Evolutionary conservation across 163 green algal genomes (phyloP).

Genomic region (Botryococcus braunii): DNA sequence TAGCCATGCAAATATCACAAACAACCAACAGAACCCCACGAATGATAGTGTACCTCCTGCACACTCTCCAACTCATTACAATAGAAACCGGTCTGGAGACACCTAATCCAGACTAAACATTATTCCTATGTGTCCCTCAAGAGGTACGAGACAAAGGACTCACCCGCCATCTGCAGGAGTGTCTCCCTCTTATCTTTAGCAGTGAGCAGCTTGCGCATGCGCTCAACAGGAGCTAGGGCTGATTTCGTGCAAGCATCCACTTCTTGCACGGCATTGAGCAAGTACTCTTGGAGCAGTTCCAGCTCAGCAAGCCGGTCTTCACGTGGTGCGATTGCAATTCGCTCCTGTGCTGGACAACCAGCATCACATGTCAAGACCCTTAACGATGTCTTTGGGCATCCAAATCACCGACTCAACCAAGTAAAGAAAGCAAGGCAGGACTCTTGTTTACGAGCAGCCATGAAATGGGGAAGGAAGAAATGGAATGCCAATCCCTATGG

Average conservation of each 20-base stretch:
- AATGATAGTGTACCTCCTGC: too few species aligned
- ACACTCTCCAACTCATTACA: neutral
- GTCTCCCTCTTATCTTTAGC: conserved; percentile 76
- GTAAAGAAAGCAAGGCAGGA: too few species aligned
- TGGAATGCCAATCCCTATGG: too few species aligned
- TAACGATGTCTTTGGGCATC: too few species aligned
- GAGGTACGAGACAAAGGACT: neutral
- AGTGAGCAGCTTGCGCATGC: conserved; percentile 68
- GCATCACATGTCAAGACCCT: neutral
- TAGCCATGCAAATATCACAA: too few species aligned
- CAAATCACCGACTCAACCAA: too few species aligned
- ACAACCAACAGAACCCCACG: neutral
- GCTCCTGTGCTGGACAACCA: conserved; percentile 28
- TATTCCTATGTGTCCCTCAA: neutral
- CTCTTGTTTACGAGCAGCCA: too few species aligned
- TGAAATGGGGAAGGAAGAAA: too few species aligned
- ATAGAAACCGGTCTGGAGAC: neutral
- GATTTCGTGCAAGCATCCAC: conserved; percentile 50
- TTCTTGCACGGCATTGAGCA: conserved; percentile 43
- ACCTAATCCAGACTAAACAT: neutral
- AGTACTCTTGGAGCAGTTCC: conserved; percentile 62
- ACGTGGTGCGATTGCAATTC: conserved; percentile 42
- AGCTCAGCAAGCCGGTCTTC: conserved; percentile 70
- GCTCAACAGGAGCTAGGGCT: conserved; percentile 35
- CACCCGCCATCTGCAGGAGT: conserved; percentile 71